Evolutionary conservation across 345 rosid species (phyloP).

Genomic region (Brassica rapa): DNA sequence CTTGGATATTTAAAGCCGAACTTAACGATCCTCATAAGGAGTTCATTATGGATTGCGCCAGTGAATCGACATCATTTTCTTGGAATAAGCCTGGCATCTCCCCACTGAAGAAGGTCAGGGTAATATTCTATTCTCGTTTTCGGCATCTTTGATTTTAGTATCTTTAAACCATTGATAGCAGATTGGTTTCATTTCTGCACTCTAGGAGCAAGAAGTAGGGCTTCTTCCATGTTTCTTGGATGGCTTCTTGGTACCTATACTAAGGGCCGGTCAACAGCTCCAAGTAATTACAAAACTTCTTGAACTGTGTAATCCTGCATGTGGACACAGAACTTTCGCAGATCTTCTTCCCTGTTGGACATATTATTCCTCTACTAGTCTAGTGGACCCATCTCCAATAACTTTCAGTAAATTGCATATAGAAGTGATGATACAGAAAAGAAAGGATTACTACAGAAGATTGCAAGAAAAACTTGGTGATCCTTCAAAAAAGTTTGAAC

Average conservation of each 20-base stretch:
- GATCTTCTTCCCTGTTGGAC: conserved; percentile 82
- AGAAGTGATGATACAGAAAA: conserved; percentile 56
- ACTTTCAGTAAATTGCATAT: conserved; percentile 62
- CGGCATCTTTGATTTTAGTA: conserved; percentile 2
- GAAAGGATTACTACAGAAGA: conserved; percentile 64
- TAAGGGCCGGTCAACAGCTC: conserved; percentile 98
- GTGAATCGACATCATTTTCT: conserved; percentile 36
- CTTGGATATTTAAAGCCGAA: conserved; percentile 92
- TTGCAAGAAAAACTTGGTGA: conserved; percentile 66
- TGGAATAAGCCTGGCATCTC: conserved; percentile 51
- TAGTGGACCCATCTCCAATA: conserved; percentile 58
- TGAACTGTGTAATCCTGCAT: conserved; percentile 63
- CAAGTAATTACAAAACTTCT: conserved; percentile 84
- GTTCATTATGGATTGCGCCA: conserved; percentile 63
- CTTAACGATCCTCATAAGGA: conserved; percentile 80
- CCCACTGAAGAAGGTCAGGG: conserved; percentile 54
- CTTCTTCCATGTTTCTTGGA: conserved; percentile 80
- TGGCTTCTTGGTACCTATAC: conserved; percentile 64
- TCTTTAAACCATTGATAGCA: conserved; percentile 8
- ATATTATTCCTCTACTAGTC: conserved; percentile 49
- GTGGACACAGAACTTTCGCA: conserved; percentile 51
- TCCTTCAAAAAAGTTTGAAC: conserved; percentile 52
- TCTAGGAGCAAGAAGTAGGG: conserved; percentile 61
- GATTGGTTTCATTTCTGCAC: conserved; percentile 28
- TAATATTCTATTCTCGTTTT: conserved; percentile 40